Conservation (phyloP, 1,284 basidiomycete genomes). For the Malassezia dermatis region DNA sequence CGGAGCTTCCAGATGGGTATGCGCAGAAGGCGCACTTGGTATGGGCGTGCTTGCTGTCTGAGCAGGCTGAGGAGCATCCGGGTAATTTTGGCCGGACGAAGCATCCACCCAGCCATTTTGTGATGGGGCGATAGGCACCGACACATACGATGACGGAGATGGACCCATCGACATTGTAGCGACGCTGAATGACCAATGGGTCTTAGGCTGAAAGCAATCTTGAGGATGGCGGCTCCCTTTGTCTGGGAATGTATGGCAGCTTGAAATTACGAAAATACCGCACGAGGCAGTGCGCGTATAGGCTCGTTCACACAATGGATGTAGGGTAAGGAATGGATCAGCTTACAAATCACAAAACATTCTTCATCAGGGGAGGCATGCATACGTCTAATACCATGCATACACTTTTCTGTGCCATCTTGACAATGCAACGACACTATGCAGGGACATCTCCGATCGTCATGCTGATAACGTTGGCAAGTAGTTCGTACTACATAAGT, state of each 20-base stretch:
- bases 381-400: background rate
- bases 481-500: too few species aligned
- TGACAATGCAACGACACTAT: too few species aligned
- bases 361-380: background rate
- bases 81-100: background rate
- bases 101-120: background rate
- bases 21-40: background rate
- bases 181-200: background rate
- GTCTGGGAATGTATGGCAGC: background rate
- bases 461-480: too few species aligned
- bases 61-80: background rate
- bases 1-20: background rate
- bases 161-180: background rate
- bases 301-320: background rate
- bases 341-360: background rate
- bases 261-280: background rate
- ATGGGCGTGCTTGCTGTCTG: background rate
- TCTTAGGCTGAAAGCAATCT: background rate
- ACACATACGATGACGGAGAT: background rate
- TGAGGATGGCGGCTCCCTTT: background rate
- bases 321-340: background rate
- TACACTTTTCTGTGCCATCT: background rate
- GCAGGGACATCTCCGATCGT: too few species aligned
- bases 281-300: background rate
- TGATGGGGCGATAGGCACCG: background rate